A percentile compares a stretch with the other conserved stretches of the same genome.
phyloP scores from a whole-genome alignment of 2,329 filamentous ascomycete genomes.

The Ophiosphaerella korrae region DNA sequence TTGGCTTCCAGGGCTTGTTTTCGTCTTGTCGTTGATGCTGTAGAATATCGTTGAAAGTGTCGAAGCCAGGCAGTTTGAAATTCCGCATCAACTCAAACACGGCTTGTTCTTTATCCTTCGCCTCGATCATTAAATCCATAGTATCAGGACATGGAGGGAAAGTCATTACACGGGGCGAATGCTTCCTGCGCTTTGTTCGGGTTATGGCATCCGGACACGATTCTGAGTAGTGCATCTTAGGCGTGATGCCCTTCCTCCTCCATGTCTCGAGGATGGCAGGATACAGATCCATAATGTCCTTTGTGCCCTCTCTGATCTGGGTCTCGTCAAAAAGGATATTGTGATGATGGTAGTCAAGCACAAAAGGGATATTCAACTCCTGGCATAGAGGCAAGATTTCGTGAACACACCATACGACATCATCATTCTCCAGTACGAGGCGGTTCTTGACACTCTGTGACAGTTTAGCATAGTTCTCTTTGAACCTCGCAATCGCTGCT shows the following conservation, averaged over 20 bases:
- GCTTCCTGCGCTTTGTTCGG: conserved; percentile 77
- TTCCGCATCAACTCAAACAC: conserved; percentile 92
- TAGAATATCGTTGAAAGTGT: conserved; percentile 75
- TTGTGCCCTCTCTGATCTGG: conserved; percentile 79
- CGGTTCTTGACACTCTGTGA: conserved; percentile 75
- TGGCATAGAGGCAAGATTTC: conserved; percentile 89
- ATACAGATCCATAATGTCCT: conserved; percentile 76
- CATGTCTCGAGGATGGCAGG: conserved; percentile 82
- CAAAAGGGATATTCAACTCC: conserved; percentile 89
- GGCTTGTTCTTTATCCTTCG: conserved; percentile 96
- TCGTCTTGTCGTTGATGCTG: conserved; percentile 80
- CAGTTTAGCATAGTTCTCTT: conserved; percentile 71
- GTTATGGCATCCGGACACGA: conserved; percentile 77
- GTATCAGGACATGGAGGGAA: conserved; percentile 80
- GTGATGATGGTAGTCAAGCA: conserved; percentile 93
- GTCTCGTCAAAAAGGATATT: conserved; percentile 84
- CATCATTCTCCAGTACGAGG: conserved; percentile 91
- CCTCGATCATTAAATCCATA: conserved; percentile 99
- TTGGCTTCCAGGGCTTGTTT: conserved; percentile 57
- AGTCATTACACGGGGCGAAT: conserved; percentile 77
- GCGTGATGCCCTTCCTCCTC: conserved; percentile 80
- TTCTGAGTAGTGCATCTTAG: conserved; percentile 98
- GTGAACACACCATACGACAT: conserved; percentile 90
- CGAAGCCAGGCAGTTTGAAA: conserved; percentile 80
- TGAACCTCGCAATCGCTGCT: conserved; percentile 78